Base-by-base conservation (phyloP, 768 basidiomycete species). In the Hygrophorus russula region DNA sequence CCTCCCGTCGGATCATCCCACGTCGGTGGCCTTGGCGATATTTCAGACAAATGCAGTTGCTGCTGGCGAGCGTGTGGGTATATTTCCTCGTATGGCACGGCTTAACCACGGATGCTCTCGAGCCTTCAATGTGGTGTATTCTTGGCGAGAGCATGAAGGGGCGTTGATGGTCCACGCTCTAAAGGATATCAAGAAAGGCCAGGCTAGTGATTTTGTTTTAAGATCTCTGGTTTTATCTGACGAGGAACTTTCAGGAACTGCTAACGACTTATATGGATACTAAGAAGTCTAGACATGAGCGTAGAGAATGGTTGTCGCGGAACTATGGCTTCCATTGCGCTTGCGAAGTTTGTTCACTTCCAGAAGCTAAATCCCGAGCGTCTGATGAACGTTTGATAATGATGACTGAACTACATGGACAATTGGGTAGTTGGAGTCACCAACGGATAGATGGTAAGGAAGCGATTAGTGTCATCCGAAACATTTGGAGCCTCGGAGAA, bases 81-180 rank as follows among this genome's bases (percentile, higher is more conserved):
- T 84, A n/a, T 82, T 82, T 55, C 79, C 79, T n/a, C 63, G 56
- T 15, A 79, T 76, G 68, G 77, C 79, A 10, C 65, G 80, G 34
- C 49, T 82, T 47, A 84, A 84, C 50, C 81, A 82, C 48, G 80
- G 76, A 0, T 82, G 80, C 52, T 73, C 78, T 3, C 64, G 69
- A 42, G 77, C 77, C 5, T 82, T 84, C 62, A 82, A 82, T 56
- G 67, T 65, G 4, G 74, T 82, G 10, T 82, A 82, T 52, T 65
- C 65, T 0, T 82, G 74, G 74, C 63, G 76, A 39, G 67, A 71
- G 35, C 53, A 60, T 20, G 74, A 77, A 44, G 54, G 59, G 9
- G 57, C 58, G 3, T 51, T 80, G 15, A 69, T 76, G 29, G 73
- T 82, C 3, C 64, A 80, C 56, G 79, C 80, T 7, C 50, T 82